phyloP scores from a whole-genome alignment of 2,329 filamentous ascomycete genomes.

The Pseudocercospora musae region DNA sequence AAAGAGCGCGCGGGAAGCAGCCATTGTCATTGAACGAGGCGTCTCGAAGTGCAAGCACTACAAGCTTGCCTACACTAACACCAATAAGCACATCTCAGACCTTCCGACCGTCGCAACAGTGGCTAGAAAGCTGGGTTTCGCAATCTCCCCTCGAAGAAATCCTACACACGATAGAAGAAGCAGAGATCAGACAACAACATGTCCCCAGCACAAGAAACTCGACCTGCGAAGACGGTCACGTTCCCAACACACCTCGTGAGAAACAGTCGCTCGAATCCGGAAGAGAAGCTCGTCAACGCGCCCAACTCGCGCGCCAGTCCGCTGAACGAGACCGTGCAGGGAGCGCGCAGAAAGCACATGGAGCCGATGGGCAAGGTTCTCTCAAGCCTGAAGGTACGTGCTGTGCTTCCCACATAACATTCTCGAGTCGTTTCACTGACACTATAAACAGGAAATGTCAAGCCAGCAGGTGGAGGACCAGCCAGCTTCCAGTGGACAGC shows the following conservation, averaged over 20 bases:
- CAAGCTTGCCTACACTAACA: constrained; percentile 69
- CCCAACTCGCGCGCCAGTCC: constrained; percentile 15
- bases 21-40: constrained; percentile 56
- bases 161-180: constrained; percentile 17
- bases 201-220: constrained; percentile 9
- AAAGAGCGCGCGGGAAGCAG: constrained; percentile 95
- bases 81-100: constrained; percentile 39
- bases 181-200: constrained; percentile 13
- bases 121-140: constrained; percentile 92
- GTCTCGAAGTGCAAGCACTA: constrained; percentile 71
- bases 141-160: constrained; percentile 75
- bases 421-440: not conserved
- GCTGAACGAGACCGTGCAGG: not conserved
- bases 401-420: not conserved
- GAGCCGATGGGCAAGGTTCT: constrained; percentile 18
- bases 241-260: constrained; percentile 10
- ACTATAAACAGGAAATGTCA: constrained; percentile 9
- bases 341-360: constrained; percentile 6
- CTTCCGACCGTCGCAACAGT: constrained; percentile 76
- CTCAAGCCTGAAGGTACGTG: constrained; percentile 14
- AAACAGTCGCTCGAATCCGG: constrained; percentile 1
- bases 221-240: constrained; percentile 9
- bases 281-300: constrained; percentile 18
- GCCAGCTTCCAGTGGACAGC: constrained; percentile 21
- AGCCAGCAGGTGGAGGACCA: constrained; percentile 8